These are phyloP conservation scores for Annona cherimola DNA, from an alignment of 164 flowering plant genomes.

Conservation along the genomic window DNA sequence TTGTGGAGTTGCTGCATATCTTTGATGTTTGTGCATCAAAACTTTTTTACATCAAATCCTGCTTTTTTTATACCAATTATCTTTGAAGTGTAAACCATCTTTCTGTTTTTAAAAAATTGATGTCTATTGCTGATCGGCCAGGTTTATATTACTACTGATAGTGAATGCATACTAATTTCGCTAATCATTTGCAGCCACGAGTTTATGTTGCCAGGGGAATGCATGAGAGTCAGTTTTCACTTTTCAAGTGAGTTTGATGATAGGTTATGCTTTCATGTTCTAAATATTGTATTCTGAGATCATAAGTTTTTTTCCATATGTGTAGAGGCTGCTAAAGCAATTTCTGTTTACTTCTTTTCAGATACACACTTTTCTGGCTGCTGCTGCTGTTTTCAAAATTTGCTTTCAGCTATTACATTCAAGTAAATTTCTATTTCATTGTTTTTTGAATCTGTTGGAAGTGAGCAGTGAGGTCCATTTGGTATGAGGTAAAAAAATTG, in stretches of 20 bases:
- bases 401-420: slow-evolving; percentile 70
- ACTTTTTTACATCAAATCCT: background rate
- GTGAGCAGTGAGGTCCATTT: background rate
- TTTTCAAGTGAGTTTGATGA: slow-evolving; percentile 66
- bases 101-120: background rate
- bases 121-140: background rate
- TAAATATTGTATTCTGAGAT: background rate
- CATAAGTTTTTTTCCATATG: background rate
- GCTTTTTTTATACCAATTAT: background rate
- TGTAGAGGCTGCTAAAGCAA: background rate
- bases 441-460: background rate
- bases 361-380: slow-evolving; percentile 93
- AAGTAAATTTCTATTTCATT: slow-evolving; percentile 35
- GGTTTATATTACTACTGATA: background rate
- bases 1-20: background rate
- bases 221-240: slow-evolving; percentile 96
- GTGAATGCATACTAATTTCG: background rate
- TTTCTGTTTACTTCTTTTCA: slow-evolving; percentile 22
- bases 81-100: background rate
- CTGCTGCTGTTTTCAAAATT: slow-evolving; percentile 69
- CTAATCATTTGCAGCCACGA: slow-evolving; percentile 64
- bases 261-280: background rate
- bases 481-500: background rate
- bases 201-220: slow-evolving; percentile 95
- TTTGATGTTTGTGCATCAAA: background rate